Evolutionary conservation across 495 filamentous ascomycete species (phyloP), one percentile per base, ranked within the genome.

Genomic region (Penicillium desertorum): DNA sequence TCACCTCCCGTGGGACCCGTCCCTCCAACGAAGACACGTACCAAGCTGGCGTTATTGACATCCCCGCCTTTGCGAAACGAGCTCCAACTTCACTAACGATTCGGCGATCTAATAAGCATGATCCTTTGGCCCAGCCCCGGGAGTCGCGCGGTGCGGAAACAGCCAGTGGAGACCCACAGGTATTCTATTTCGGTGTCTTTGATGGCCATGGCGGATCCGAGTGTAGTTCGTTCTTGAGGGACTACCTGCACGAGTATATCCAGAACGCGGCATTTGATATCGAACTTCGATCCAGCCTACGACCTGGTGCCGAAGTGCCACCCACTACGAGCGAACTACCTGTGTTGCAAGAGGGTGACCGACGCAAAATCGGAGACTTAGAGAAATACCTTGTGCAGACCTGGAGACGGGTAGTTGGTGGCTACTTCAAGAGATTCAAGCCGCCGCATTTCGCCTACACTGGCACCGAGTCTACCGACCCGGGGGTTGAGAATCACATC

Each of bases 181-280:
- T 97, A 7, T 98, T 98, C 72, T 98, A 98, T 70, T 98, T 96
- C 73, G 91, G 83, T 3, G 86, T 98, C 0, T 98, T 98, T 65
- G 94, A 98, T 75, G 94, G 94, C 20, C 94, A 98, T 77, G 94
- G 94, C 20, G 94, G 94, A 17, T 81, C 76, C 32, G 90, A 97
- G 64, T 98, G 94, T 67, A 93, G 89, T 67, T 83, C 84, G 17
- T 98, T 95, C 60, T 72, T 97, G 50, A 85, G 88, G 56, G 88
- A 96, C 47, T 78, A 86, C 51, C 79, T 98, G 57, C 94, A 98
- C 70, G 83, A 85, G 17, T 96, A 96, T 66, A 85, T 98, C 43
- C 93, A 98, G 69, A 82, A 90, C 58, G 81, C 88, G 0, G 88
- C 87, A 1, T 74, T 77, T 55, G 75, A 85, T 50, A 94, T 98